phyloP scores from a whole-genome alignment of 2,329 filamentous ascomycete species.

The Apiospora rasikravindrae region DNA sequence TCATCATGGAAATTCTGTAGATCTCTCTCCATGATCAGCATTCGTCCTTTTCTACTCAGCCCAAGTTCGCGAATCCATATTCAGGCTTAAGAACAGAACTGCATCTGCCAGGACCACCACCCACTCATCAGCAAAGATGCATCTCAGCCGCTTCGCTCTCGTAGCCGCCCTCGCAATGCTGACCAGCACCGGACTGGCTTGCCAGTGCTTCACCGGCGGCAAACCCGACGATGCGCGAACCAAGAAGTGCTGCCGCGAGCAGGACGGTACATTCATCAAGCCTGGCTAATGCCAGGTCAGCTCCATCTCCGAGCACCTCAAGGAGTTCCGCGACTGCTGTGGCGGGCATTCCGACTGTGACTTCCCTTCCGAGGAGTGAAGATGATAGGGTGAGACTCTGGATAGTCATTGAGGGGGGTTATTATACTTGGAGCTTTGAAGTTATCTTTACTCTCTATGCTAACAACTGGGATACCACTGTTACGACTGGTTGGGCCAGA shows the following conservation, averaged over 20 bases:
- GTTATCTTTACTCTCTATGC: too few relatives aligned
- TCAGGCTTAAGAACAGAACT: neutral
- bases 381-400: too few relatives aligned
- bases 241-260: neutral
- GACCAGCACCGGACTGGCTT: neutral
- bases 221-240: neutral
- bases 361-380: too few relatives aligned
- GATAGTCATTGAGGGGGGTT: too few relatives aligned
- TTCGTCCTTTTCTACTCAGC: neutral
- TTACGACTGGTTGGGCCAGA: too few relatives aligned
- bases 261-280: neutral
- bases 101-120: rapidly evolving
- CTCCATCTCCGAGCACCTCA: neutral
- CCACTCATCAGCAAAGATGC: neutral
- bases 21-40: too few relatives aligned
- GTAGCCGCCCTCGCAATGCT: neutral
- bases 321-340: neutral
- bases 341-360: neutral
- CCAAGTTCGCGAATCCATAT: neutral
- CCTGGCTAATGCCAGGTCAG: neutral
- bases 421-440: too few relatives aligned
- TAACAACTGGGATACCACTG: too few relatives aligned
- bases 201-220: neutral
- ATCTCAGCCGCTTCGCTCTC: neutral
- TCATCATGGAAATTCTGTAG: too few relatives aligned